These are phyloP conservation scores for Sphaerulina musiva DNA, from an alignment of 2,329 filamentous ascomycete genomes.

Conservation along the genomic window DNA sequence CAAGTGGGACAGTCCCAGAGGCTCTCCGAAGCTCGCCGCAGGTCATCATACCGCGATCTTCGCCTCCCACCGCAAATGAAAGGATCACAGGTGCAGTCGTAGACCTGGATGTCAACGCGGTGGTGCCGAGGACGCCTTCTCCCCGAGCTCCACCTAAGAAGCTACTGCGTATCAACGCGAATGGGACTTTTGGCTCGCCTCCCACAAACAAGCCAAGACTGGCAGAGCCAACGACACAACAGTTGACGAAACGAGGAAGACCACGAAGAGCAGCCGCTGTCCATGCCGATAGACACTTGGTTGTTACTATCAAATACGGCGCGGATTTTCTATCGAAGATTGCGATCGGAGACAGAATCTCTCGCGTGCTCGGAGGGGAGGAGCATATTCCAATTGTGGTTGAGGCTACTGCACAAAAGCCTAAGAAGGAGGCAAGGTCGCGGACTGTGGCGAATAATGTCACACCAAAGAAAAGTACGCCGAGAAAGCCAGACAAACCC, in stretches of 20 bases:
- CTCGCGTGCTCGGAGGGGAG: conserved; percentile 51
- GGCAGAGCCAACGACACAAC: conserved; percentile 17
- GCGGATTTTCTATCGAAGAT: conserved; percentile 41
- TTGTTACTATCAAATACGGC: conserved; percentile 47
- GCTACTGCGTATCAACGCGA: conserved; percentile 38
- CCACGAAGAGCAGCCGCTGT: conserved; percentile 26
- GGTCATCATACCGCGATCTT: conserved; percentile 23
- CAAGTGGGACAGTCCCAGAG: neutral
- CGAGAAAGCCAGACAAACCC: conserved; percentile 27
- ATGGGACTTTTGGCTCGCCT: conserved; percentile 43
- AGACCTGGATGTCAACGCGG: neutral
- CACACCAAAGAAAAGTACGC: conserved; percentile 22
- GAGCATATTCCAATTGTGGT: conserved; percentile 13
- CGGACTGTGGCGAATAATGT: conserved; percentile 7
- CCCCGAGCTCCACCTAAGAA: conserved; percentile 31
- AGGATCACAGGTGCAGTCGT: neutral
- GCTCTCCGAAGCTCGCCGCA: conserved; percentile 10
- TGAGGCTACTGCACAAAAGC: conserved; percentile 1
- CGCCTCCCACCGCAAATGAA: conserved; percentile 10
- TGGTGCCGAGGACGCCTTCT: conserved; percentile 1
- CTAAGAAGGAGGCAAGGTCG: conserved; percentile 1
- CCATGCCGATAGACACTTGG: conserved; percentile 14
- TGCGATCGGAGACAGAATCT: conserved; percentile 54
- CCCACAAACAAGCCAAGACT: conserved; percentile 30
- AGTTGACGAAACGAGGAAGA: conserved; percentile 26